phyloP scores from a whole-genome alignment of 768 basidiomycete species.

The Auriscalpium microsporum region DNA sequence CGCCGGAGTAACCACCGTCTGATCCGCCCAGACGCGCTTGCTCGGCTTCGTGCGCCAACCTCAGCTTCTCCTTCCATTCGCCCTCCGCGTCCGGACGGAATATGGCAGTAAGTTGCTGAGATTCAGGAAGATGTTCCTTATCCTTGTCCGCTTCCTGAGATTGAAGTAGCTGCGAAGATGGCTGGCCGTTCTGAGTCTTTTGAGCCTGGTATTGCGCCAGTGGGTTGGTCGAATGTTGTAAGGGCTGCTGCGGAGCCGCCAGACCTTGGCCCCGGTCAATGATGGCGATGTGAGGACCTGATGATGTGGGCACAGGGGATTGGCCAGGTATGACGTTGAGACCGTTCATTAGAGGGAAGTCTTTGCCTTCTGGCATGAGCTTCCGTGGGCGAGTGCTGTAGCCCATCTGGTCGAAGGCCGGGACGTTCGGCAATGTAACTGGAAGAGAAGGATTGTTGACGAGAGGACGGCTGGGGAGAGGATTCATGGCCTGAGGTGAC shows the following conservation, averaged over 20 bases:
- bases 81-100: slow-evolving; percentile 81
- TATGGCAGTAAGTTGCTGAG: slow-evolving; percentile 59
- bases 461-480: slow-evolving; percentile 80
- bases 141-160: slow-evolving; percentile 29
- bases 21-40: slow-evolving; percentile 30
- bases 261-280: slow-evolving; percentile 46
- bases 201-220: slow-evolving; percentile 18
- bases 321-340: slow-evolving; percentile 46
- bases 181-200: slow-evolving; percentile 21
- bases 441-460: slow-evolving; percentile 57
- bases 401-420: slow-evolving; percentile 63
- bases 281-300: slow-evolving; percentile 32
- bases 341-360: slow-evolving; percentile 58
- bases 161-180: slow-evolving; percentile 22
- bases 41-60: slow-evolving; percentile 48
- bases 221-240: slow-evolving; percentile 21
- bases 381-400: slow-evolving; percentile 80
- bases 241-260: slow-evolving; percentile 16
- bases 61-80: slow-evolving; percentile 79
- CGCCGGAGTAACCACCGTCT: slow-evolving; percentile 32
- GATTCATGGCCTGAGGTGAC: slow-evolving; percentile 95
- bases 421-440: slow-evolving; percentile 60
- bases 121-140: slow-evolving; percentile 40
- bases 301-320: slow-evolving; percentile 38
- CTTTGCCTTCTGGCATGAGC: slow-evolving; percentile 69